A percentile compares a stretch with the other conserved stretches of the same genome.
Evolutionary conservation across 306 rosid genomes (phyloP).

Genomic region (Purshia tridentata): DNA sequence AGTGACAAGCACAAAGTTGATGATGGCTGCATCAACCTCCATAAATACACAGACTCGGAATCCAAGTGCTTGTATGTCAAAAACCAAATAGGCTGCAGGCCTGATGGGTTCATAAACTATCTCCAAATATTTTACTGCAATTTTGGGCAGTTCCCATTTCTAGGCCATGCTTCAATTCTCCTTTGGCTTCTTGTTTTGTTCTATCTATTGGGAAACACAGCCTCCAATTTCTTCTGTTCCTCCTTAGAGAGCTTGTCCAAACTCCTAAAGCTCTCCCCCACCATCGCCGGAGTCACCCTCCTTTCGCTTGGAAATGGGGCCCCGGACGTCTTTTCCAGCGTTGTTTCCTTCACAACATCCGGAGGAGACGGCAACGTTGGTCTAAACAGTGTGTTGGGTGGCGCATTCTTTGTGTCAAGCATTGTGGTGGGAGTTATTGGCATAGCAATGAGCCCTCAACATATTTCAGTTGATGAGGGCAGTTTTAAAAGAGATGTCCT

Average conservation of each 20-base stretch:
- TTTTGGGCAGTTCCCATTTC: slow-evolving; percentile 39
- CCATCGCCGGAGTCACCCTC: slow-evolving; percentile 78
- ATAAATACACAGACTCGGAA: slow-evolving; percentile 28
- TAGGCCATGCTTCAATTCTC: slow-evolving; percentile 41
- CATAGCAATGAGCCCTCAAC: slow-evolving; percentile 35
- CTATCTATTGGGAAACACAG: slow-evolving; percentile 74
- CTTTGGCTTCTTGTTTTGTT: slow-evolving; percentile 68
- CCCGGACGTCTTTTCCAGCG: slow-evolving; percentile 68
- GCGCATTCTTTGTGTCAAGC: slow-evolving; percentile 65
- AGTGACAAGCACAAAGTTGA: neutral
- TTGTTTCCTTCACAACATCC: slow-evolving; percentile 60
- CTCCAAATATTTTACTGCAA: slow-evolving; percentile 67
- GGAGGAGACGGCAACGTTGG: slow-evolving; percentile 56
- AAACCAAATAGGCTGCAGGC: slow-evolving; percentile 41
- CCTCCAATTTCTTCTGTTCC: slow-evolving; percentile 67
- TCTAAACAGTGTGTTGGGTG: slow-evolving; percentile 73
- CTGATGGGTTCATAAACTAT: slow-evolving; percentile 69
- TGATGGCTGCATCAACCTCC: slow-evolving; percentile 46
- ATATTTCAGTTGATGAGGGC: slow-evolving; percentile 40
- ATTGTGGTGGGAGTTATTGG: slow-evolving; percentile 67
- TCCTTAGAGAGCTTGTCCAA: slow-evolving; percentile 62
- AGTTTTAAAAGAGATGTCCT: slow-evolving; percentile 59
- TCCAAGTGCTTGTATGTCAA: slow-evolving; percentile 55
- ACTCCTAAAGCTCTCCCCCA: slow-evolving; percentile 65
- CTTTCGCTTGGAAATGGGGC: slow-evolving; percentile 87